Conservation (phyloP, 345 rosid species). For the Diplotaxis tenuifolia region DNA sequence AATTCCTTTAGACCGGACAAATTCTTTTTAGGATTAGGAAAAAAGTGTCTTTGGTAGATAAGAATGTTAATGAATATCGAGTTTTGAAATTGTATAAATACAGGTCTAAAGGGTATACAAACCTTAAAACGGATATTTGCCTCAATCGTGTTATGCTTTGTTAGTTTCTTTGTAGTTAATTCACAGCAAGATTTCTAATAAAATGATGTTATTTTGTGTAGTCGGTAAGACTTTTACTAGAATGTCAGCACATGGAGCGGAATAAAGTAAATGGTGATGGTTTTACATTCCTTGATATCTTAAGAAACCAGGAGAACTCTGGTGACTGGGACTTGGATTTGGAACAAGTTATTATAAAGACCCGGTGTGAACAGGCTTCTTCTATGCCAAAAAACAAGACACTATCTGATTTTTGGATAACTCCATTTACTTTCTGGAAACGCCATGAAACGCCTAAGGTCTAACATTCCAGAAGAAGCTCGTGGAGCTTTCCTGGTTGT, state of each 20-base stretch:
- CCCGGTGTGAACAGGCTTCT: neutral
- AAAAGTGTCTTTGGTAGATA: neutral
- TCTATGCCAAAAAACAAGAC: neutral
- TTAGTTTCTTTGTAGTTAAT: too few species aligned
- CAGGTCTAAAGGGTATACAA: neutral
- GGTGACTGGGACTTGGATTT: neutral
- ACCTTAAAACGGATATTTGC: neutral
- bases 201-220: neutral
- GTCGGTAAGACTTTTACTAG: neutral
- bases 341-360: neutral
- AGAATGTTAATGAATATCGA: neutral
- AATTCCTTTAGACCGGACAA: neutral
- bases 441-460: neutral
- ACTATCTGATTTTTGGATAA: neutral
- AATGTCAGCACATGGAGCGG: neutral
- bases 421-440: neutral
- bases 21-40: neutral
- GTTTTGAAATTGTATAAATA: neutral
- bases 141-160: neutral
- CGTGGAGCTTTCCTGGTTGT: constrained; percentile 3
- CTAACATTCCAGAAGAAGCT: neutral
- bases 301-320: neutral
- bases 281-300: constrained; percentile 10
- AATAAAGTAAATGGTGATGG: neutral
- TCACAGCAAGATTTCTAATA: neutral